phyloP scores from a whole-genome alignment of 108 stramenopile species.

The Skeletonema costatum region DNA sequence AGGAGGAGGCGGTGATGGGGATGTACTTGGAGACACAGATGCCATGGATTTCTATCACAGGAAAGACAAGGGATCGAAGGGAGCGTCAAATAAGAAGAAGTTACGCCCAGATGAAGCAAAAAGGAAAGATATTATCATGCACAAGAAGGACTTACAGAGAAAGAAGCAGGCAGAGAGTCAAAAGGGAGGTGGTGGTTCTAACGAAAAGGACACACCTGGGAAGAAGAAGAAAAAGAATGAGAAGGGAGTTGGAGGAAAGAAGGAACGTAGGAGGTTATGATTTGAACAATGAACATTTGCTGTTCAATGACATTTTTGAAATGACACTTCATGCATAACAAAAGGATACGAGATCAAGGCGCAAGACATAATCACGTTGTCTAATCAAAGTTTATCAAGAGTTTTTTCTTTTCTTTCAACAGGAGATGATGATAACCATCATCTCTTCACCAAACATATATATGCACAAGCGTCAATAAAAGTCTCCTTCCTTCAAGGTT shows the following conservation, averaged over 20 bases:
- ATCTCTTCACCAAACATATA: neutral
- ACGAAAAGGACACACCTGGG: neutral
- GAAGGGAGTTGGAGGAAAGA: slow-evolving; percentile 33
- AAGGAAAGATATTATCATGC: slow-evolving; percentile 76
- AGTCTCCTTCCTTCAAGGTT: slow-evolving; percentile 3
- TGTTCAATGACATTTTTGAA: neutral
- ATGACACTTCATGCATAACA: neutral
- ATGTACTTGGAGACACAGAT: slow-evolving; percentile 73
- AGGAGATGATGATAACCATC: neutral
- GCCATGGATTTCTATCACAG: slow-evolving; percentile 77
- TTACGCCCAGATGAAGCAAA: slow-evolving; percentile 83
- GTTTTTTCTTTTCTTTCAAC: neutral
- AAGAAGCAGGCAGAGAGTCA: slow-evolving; percentile 32
- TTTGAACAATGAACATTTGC: neutral
- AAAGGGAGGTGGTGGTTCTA: neutral
- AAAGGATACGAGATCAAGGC: neutral
- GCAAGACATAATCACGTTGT: neutral
- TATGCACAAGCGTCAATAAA: neutral
- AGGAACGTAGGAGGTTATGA: slow-evolving; percentile 24
- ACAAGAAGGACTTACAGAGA: slow-evolving; percentile 76
- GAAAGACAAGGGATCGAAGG: slow-evolving; percentile 62
- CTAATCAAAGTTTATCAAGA: neutral
- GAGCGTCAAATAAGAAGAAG: slow-evolving; percentile 64
- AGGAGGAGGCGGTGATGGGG: slow-evolving; percentile 28
- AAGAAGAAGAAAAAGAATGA: slow-evolving; percentile 30